Base-by-base conservation (phyloP, 345 rosid genomes). In the Sonneratia caseolaris region DNA sequence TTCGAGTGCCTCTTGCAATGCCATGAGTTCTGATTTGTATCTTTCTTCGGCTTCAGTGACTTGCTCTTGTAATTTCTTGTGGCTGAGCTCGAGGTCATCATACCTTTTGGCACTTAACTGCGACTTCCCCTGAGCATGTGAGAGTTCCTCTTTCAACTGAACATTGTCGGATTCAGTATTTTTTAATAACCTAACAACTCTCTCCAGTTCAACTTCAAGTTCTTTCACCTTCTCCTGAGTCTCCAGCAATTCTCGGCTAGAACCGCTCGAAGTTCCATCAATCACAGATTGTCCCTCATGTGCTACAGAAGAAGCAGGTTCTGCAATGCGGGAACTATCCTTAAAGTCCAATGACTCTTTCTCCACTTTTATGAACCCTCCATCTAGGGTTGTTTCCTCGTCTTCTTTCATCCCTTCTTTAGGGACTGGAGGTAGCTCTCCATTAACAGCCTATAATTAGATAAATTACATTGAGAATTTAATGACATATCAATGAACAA, bases 311-410 rank as follows among this genome's bases (percentile, higher is more conserved):
- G 80, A 69, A 70, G 66, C 70, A 7, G 80, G 72, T 64, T 79
- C 75, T 32, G 78, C 73, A 37, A 51, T 64, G 73, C 77, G 80
- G 45, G 86, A 68, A 68, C 71, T 77, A 65, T 86, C 96, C 78
- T 88, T 91, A 35, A 72, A 47, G 5, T 47, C 51, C 13, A 47
- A 12, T 5, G 84, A 80, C 81, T 92, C 45, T 9, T 42, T 42
- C 45, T 42, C 99, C 84, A 96, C 94, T 77, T 96, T 96, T 61
- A 96, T 91, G 84, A 96, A 96, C 76, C 86, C 98, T 69, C 91
- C 97, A 70, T 85, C 96, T 66, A 79, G 74, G 61, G 81, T 77
- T 64, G 84, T 81, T 78, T 91, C 99, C 70, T 95, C 94, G 68
- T 90, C 98, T 66, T 90, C 98, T 79, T 86, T 90, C 75, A 79